Evolutionary conservation across 768 basidiomycete species (phyloP).

Genomic region (Dentipellis fragilis): DNA sequence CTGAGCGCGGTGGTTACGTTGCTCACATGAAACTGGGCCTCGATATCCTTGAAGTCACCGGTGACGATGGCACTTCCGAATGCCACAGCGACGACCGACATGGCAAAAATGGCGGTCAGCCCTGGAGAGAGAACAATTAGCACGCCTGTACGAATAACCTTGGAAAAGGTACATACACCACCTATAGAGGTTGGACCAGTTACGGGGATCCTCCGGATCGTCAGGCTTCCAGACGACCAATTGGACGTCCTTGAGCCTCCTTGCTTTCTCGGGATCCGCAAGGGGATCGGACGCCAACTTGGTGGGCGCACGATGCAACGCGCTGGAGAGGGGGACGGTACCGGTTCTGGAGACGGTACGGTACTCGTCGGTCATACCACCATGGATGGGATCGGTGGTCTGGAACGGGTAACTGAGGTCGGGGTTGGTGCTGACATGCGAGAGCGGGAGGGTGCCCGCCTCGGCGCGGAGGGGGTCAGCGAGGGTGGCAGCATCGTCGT

Average conservation of each 20-base stretch:
- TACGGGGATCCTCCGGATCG: slow-evolving; percentile 32
- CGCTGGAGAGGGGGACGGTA: slow-evolving; percentile 18
- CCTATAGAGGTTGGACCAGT: slow-evolving; percentile 22
- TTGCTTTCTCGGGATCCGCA: slow-evolving; percentile 27
- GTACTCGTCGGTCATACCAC: slow-evolving; percentile 26
- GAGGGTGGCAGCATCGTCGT: not conserved
- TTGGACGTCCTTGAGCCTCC: slow-evolving; percentile 20
- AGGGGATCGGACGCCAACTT: slow-evolving; percentile 13
- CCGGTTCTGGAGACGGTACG: slow-evolving; percentile 21
- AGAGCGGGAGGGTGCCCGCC: not conserved
- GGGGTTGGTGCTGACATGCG: slow-evolving; percentile 13
- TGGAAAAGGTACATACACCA: slow-evolving; percentile 21
- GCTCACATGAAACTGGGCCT: slow-evolving; percentile 22
- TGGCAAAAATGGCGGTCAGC: slow-evolving; percentile 21
- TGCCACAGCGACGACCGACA: slow-evolving; percentile 25
- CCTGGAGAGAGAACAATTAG: slow-evolving; percentile 10
- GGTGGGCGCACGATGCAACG: slow-evolving; percentile 21
- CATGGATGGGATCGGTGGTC: slow-evolving; percentile 18
- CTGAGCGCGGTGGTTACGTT: slow-evolving; percentile 24
- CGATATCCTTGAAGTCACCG: slow-evolving; percentile 26
- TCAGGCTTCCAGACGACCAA: slow-evolving; percentile 27
- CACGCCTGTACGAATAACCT: not conserved
- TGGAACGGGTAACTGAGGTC: slow-evolving; percentile 22
- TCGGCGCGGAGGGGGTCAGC: not conserved
- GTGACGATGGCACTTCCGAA: slow-evolving; percentile 29